Base-by-base conservation (phyloP, 2,329 filamentous ascomycete species). In the Monilinia polystroma region DNA sequence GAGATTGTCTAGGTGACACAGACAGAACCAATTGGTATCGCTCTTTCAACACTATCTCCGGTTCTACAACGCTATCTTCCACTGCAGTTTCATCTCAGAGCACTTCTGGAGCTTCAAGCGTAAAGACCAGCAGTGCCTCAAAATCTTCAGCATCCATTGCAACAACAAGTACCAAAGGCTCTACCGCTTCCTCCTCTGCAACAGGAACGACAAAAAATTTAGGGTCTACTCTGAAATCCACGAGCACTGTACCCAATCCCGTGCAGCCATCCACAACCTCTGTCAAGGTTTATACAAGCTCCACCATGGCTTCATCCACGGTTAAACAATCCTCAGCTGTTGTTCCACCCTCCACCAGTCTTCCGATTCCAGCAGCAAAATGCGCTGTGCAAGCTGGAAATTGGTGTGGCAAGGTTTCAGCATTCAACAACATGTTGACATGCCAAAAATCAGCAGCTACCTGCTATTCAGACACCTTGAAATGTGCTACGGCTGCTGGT, bases 1-100 rank as follows among this genome's bases (percentile, higher is more conserved):
- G 80, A 0, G 76, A 81, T 49, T 83, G 81, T 69, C 70, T 83
- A 51, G 78, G 77, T 3, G 80, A 83, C 67, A 70, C 79, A 12
- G 66, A 70, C n/a, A 58, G 49, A 29, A 75, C 73, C 12, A 74
- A 77, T 54, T 83, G 81, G 81, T 83, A 83, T 58, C 68, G 71
- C 12, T 62, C 70, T 55, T 45, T 72, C 35, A 52, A 65, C 20
- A 41, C 23, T 32, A 43, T 18, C 16, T 41, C 63, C 45, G 35
- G 10, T 14, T 32, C 54, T 10, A 59, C 45, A n/a, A 35, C 43
- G 6, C 3, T 26, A 16, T 52, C 54, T 51, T 51, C 63, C 20
- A 23, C 43, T 18, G 43, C 23, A 60, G 41, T 32, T n/a, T 60
- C 57, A 49, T 57, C 55, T 6, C 35, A 43, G 16, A 43, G 55